Percentiles rank a stretch among this genome's conserved stretches.
phyloP scores from a whole-genome alignment of 1,139 yeast species.

The Taiozyma sp. region DNA sequence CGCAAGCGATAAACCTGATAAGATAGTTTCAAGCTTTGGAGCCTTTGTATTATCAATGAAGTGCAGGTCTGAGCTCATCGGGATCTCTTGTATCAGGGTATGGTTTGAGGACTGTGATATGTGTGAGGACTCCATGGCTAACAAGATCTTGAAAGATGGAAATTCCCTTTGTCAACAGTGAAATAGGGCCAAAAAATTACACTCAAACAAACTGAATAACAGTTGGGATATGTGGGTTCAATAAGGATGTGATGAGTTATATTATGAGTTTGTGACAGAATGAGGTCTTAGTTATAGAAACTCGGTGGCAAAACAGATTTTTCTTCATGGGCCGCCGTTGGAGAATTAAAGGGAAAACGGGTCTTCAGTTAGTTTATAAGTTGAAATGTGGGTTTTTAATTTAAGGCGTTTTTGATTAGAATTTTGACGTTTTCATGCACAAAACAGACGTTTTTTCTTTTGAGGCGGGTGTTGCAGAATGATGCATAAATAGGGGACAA shows the following conservation, averaged over 20 bases:
- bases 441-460: not conserved
- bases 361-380: not conserved
- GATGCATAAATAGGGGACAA: not conserved
- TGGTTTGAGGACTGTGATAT: not conserved
- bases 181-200: not conserved
- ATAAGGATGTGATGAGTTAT: not conserved
- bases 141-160: not conserved
- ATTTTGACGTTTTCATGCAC: not conserved
- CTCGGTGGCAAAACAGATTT: not conserved
- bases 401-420: not conserved
- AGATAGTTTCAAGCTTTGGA: slow-evolving; percentile 17
- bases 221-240: not conserved
- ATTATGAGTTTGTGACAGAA: not conserved
- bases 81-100: not conserved
- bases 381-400: not conserved
- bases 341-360: not conserved
- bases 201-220: not conserved
- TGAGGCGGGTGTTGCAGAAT: not conserved
- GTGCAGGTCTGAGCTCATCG: not conserved
- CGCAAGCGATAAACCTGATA: slow-evolving; percentile 18
- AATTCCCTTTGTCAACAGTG: not conserved
- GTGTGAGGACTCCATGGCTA: not conserved
- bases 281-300: not conserved
- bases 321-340: not conserved
- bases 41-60: slow-evolving; percentile 1